A percentile compares a stretch with the other conserved stretches of the same genome.
These are phyloP conservation scores for Aspergillus avenaceus DNA, from an alignment of 495 filamentous ascomycete species.

Conservation along the genomic window DNA sequence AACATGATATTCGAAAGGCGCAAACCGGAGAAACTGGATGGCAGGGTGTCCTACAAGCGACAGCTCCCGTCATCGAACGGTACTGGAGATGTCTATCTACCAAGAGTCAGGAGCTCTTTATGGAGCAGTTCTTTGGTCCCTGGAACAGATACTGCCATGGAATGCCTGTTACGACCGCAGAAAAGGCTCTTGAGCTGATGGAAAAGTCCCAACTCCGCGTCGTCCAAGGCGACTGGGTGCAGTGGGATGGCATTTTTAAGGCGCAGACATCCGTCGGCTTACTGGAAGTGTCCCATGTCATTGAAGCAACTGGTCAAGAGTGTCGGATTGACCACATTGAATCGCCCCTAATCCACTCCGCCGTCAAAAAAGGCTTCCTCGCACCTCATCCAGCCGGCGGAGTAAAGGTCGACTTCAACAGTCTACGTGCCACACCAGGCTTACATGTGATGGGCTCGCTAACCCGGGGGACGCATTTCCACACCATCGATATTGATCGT, in stretches of 20 bases:
- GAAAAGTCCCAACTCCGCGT: background rate
- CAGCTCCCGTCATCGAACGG: conserved; percentile 2
- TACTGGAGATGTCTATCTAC: background rate
- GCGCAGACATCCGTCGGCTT: background rate
- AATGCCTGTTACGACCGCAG: background rate
- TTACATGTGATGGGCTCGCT: background rate
- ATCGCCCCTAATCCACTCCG: conserved; percentile 1
- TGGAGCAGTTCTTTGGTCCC: conserved; percentile 2
- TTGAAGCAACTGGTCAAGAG: conserved; percentile 5
- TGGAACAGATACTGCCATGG: conserved; percentile 6
- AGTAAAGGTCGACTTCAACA: conserved; percentile 1
- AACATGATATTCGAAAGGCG: background rate
- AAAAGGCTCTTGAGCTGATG: conserved; percentile 1
- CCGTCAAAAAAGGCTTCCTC: background rate
- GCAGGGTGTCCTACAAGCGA: background rate
- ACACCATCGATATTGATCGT: background rate
- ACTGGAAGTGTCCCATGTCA: conserved; percentile 1
- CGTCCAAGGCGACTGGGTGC: background rate
- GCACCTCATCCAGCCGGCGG: conserved; percentile 1
- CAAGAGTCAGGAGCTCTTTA: background rate
- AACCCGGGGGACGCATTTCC: conserved; percentile 3
- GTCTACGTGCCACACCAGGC: background rate
- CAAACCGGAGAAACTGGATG: background rate
- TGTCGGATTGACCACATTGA: background rate
- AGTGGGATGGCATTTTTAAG: background rate